Conservation (phyloP, 225 moss, liverwort and hornwort genomes). For the Physcomitrium patens region DNA sequence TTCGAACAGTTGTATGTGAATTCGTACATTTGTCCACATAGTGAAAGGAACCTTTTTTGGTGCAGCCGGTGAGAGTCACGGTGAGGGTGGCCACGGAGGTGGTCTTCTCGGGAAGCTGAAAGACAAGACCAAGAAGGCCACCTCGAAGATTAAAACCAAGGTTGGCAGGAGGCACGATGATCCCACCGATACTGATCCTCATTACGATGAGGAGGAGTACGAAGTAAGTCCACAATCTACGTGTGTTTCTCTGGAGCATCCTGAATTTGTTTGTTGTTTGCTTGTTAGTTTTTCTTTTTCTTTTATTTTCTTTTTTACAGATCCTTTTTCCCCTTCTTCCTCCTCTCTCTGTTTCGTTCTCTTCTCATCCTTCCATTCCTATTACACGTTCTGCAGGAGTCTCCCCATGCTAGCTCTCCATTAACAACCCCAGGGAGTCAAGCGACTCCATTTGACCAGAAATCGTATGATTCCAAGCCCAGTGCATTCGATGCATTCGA, state of each 20-base stretch:
- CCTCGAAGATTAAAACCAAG: slow-evolving; percentile 36
- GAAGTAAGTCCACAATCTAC: slow-evolving; percentile 3
- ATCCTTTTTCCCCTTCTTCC: no score
- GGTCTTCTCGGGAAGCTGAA: slow-evolving; percentile 40
- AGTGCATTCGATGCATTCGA: slow-evolving; percentile 25
- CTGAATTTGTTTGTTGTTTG: neutral
- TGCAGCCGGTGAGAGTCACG: neutral
- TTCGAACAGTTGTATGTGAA: no score
- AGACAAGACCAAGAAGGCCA: slow-evolving; percentile 42
- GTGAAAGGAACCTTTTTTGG: neutral
- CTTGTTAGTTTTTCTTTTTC: no score
- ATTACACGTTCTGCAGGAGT: neutral
- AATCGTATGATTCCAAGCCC: neutral
- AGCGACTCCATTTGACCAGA: neutral
- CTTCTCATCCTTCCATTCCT: no score
- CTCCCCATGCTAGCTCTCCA: neutral
- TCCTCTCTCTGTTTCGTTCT: neutral
- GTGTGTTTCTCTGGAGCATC: no score
- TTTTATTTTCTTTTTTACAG: no score
- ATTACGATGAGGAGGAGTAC: slow-evolving; percentile 1
- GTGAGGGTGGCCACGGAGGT: slow-evolving; percentile 18
- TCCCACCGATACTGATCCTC: neutral
- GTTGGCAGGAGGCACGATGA: slow-evolving; percentile 25
- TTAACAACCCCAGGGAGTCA: slow-evolving; percentile 14
- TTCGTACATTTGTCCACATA: no score